phyloP scores from a whole-genome alignment of 257 asterid genomes.

The Anisodus tanguticus region DNA sequence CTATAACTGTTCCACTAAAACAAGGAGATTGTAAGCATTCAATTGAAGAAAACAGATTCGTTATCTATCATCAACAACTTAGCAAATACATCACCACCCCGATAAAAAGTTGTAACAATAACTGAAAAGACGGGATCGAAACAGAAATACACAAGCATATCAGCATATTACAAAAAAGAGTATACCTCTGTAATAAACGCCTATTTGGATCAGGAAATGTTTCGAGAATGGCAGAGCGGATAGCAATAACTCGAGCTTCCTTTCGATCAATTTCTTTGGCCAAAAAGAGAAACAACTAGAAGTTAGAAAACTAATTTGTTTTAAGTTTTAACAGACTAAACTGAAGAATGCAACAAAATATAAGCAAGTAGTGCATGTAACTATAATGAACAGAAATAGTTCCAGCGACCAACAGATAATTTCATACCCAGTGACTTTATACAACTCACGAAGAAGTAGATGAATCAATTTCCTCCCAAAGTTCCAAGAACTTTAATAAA shows the following conservation, averaged over 20 bases:
- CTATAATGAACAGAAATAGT: neutral
- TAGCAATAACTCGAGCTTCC: conserved; percentile 77
- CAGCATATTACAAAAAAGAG: conserved; percentile 16
- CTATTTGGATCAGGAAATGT: conserved; percentile 96
- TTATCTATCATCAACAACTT: neutral
- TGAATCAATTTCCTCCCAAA: neutral
- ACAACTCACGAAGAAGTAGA: neutral
- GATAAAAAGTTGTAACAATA: conserved; percentile 2
- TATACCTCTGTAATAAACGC: conserved; percentile 87
- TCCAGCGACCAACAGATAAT: neutral
- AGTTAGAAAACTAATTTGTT: conserved; percentile 15
- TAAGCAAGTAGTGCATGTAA: neutral
- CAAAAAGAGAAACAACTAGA: conserved; percentile 37
- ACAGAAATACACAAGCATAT: neutral
- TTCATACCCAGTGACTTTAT: conserved; percentile 1
- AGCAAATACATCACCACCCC: neutral
- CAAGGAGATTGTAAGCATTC: neutral
- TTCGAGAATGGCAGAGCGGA: conserved; percentile 81
- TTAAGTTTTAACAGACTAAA: conserved; percentile 6
- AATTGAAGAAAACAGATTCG: conserved; percentile 15
- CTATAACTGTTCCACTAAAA: neutral
- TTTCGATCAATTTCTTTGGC: conserved; percentile 71
- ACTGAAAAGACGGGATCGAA: neutral
- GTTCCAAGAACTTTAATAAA: neutral
- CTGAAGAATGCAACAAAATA: conserved; percentile 5